Evolutionary conservation across 257 asterid genomes (phyloP).

Genomic region (Nicotiana tomentosiformis): DNA sequence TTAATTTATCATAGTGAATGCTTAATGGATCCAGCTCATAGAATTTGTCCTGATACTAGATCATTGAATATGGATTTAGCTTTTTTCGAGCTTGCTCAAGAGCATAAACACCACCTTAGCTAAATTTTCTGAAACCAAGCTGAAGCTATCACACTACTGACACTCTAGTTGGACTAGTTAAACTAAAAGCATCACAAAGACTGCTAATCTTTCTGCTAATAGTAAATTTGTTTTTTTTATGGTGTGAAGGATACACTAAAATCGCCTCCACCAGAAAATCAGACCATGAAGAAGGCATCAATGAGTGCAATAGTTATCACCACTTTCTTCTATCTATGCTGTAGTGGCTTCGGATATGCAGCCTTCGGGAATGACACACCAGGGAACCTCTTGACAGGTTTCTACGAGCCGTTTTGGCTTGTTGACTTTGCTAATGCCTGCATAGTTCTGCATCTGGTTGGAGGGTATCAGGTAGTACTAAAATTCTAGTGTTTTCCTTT

Average conservation of each 20-base stretch:
- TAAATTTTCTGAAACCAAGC: not conserved
- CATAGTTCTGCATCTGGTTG: constrained; percentile 51
- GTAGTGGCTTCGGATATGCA: constrained; percentile 70
- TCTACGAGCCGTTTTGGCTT: constrained; percentile 74
- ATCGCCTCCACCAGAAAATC: constrained; percentile 57
- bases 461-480: constrained; percentile 53
- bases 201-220: not conserved
- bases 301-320: constrained; percentile 30
- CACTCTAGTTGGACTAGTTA: not conserved
- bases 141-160: not conserved
- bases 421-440: constrained; percentile 64
- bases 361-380: constrained; percentile 63
- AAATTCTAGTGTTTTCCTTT: not conserved
- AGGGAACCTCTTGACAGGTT: constrained; percentile 72
- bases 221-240: not conserved
- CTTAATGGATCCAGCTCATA: not conserved
- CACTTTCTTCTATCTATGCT: constrained; percentile 51
- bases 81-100: not conserved
- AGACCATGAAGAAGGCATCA: constrained; percentile 66
- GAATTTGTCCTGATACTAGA: not conserved
- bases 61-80: not conserved
- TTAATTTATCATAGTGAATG: not conserved
- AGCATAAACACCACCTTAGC: not conserved
- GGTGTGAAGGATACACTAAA: constrained; percentile 51
- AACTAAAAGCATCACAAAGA: not conserved